These are phyloP conservation scores for Gossypium bickii DNA, from an alignment of 345 rosid genomes.

Conservation along the genomic window DNA sequence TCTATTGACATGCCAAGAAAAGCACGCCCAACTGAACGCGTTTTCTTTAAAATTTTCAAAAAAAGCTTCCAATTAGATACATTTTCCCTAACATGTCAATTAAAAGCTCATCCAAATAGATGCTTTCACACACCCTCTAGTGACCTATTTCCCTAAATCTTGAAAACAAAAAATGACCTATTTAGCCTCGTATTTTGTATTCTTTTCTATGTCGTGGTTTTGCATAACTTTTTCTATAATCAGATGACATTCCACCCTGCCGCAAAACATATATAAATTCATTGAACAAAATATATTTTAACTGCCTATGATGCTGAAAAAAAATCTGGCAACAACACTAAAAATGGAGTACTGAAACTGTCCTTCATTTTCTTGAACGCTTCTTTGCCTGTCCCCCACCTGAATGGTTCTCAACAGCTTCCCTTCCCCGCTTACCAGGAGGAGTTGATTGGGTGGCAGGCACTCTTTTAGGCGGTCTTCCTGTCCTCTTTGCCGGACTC, in stretches of 20 bases:
- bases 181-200: no score
- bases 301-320: background rate
- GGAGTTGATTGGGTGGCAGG: background rate
- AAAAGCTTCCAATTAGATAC: accelerated
- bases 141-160: no score
- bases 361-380: constrained; percentile 37
- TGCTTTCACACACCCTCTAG: accelerated
- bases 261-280: background rate
- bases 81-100: no score
- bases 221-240: background rate
- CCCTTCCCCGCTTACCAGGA: constrained; percentile 29
- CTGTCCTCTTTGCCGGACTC: constrained; percentile 20
- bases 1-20: no score
- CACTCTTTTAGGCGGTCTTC: constrained; percentile 23
- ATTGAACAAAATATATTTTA: background rate
- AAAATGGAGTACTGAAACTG: background rate
- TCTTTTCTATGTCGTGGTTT: no score
- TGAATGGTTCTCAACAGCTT: constrained; percentile 32
- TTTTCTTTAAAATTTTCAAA: no score
- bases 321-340: background rate
- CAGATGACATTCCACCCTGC: background rate
- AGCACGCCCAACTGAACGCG: accelerated
- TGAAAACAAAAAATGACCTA: no score
- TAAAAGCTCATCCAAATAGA: no score
- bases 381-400: constrained; percentile 34